These are phyloP conservation scores for Rhodomyrtus psidioides DNA, from an alignment of 441 rosid species.

Conservation along the genomic window DNA sequence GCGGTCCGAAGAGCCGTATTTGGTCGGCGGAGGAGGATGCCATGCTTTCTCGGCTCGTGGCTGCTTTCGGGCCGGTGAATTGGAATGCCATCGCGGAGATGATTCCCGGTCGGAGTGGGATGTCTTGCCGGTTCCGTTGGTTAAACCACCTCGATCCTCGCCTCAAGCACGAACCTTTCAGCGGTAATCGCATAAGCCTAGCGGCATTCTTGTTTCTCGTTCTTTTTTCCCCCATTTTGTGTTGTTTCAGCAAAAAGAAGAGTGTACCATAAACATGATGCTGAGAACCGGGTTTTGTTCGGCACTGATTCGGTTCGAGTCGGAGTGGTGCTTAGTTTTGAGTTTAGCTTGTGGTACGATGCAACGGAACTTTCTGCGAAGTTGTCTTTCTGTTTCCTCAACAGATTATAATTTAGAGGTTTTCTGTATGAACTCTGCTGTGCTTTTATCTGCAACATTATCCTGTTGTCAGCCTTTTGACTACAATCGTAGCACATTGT, in stretches of 20 bases:
- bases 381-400: neutral
- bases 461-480: neutral
- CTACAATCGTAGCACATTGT: neutral
- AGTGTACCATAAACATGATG: neutral
- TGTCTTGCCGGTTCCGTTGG: conserved; percentile 9
- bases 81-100: neutral
- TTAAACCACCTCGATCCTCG: conserved; percentile 3
- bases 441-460: neutral
- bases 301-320: neutral
- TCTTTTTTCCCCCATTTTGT: neutral
- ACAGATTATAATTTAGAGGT: neutral
- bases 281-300: neutral
- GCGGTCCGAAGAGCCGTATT: neutral
- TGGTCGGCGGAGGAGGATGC: conserved; percentile 7
- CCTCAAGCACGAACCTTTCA: neutral
- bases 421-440: neutral
- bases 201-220: neutral
- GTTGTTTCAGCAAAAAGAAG: neutral
- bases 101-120: conserved; percentile 1
- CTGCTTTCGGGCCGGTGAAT: neutral
- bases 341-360: neutral
- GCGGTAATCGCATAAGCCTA: neutral
- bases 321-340: neutral
- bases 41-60: neutral
- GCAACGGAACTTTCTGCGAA: neutral